Percentiles rank a stretch among this genome's conserved stretches.
These are phyloP conservation scores for Leccinum imitatum DNA, from an alignment of 768 basidiomycete genomes.

Conservation along the genomic window DNA sequence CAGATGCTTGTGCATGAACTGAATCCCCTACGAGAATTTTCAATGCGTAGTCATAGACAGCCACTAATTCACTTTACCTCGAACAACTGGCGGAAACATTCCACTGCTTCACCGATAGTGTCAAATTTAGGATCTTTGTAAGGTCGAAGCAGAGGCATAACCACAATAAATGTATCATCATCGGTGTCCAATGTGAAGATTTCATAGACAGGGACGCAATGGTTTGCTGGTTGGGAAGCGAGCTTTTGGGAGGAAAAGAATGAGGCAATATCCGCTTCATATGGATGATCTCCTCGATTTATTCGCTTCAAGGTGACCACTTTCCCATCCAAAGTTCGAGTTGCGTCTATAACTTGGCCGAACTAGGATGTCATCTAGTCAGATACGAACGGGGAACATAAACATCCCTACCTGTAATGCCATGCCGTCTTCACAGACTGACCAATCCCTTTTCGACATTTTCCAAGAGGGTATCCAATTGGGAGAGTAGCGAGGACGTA, in stretches of 20 bases:
- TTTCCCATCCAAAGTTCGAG: no score
- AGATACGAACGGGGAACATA: not conserved
- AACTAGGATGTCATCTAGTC: not conserved
- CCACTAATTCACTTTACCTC: slow-evolving; percentile 19
- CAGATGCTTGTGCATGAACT: slow-evolving; percentile 22
- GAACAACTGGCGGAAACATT: slow-evolving; percentile 32
- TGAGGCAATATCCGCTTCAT: no score
- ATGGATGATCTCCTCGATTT: fast-evolving
- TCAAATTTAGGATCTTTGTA: slow-evolving; percentile 24
- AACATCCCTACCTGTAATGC: not conserved
- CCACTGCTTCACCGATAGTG: slow-evolving; percentile 1
- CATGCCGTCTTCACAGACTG: not conserved
- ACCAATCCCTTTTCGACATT: not conserved
- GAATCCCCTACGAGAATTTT: slow-evolving; percentile 16
- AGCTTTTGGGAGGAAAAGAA: no score
- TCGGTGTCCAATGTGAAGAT: no score
- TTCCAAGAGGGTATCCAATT: not conserved
- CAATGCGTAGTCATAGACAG: not conserved
- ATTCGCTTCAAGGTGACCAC: no score
- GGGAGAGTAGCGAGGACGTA: not conserved
- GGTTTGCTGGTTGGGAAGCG: no score
- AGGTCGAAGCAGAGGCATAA: slow-evolving; percentile 37
- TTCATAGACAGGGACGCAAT: no score
- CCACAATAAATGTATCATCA: not conserved
- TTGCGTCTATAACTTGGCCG: not conserved